phyloP scores from a whole-genome alignment of 2,329 filamentous ascomycete genomes.

The Talaromyces islandicus region DNA sequence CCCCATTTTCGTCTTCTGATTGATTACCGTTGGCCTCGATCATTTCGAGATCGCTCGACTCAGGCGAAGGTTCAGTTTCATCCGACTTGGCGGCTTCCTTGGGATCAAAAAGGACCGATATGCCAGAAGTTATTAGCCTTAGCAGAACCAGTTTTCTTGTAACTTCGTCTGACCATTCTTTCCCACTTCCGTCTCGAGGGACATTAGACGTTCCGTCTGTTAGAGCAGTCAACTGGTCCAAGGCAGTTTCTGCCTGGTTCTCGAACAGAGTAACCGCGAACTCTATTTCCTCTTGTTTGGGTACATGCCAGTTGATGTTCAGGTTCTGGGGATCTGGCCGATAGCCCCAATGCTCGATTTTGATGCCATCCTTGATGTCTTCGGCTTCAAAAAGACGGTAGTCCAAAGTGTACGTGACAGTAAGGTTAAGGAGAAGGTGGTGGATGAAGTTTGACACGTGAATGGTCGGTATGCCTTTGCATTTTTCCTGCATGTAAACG shows the following conservation, averaged over 20 bases:
- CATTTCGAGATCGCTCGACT: constrained; percentile 40
- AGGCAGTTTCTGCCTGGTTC: constrained; percentile 70
- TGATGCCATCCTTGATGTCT: constrained; percentile 63
- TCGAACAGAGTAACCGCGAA: constrained; percentile 89
- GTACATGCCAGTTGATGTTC: constrained; percentile 86
- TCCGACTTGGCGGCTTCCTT: constrained; percentile 50
- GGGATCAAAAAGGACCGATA: constrained; percentile 84
- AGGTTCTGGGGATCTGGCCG: constrained; percentile 68
- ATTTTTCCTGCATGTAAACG: constrained; percentile 93
- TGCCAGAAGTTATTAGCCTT: constrained; percentile 80
- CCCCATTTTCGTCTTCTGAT: constrained; percentile 21
- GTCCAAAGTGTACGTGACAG: constrained; percentile 88
- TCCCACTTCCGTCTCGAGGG: constrained; percentile 89
- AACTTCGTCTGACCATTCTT: constrained; percentile 98
- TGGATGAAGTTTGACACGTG: constrained; percentile 98
- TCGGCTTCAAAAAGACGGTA: constrained; percentile 80
- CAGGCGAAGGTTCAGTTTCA: constrained; percentile 36
- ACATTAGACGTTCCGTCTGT: constrained; percentile 75
- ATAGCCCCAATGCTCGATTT: constrained; percentile 77
- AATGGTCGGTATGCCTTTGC: constrained; percentile 86
- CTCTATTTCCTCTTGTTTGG: constrained; percentile 69
- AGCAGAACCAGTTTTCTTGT: constrained; percentile 83
- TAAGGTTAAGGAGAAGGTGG: constrained; percentile 88
- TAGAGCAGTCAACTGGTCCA: constrained; percentile 68
- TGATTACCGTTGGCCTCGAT: constrained; percentile 33